Conservation (phyloP, 2,329 filamentous ascomycete genomes). For the Penicillium janthinellum region DNA sequence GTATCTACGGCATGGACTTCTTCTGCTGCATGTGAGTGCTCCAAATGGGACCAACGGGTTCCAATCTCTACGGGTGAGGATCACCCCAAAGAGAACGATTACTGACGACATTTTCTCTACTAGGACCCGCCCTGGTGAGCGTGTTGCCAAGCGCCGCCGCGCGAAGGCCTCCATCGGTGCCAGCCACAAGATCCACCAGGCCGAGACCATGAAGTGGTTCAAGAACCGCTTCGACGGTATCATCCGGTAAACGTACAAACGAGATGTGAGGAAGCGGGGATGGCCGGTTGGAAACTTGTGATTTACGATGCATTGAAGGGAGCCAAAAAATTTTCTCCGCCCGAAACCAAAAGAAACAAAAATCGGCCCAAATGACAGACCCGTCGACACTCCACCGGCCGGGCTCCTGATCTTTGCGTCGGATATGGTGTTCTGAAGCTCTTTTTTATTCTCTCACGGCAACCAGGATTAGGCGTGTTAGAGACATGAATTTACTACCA, state of each 20-base stretch:
- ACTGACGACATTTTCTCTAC: conserved; percentile 26
- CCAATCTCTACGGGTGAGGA: neutral
- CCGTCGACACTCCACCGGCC: conserved; percentile 17
- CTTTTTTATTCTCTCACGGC: conserved; percentile 38
- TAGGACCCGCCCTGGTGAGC: conserved; percentile 94
- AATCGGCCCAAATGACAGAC: conserved; percentile 23
- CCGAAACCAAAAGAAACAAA: conserved; percentile 28
- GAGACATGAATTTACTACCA: conserved; percentile 42
- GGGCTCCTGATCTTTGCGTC: conserved; percentile 30
- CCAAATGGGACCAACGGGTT: too few species aligned
- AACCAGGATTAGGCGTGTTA: conserved; percentile 45
- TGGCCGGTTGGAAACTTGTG: conserved; percentile 33
- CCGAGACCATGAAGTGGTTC: conserved; percentile 98
- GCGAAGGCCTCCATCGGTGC: conserved; percentile 83
- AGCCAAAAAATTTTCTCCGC: conserved; percentile 27
- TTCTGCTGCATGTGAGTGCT: conserved; percentile 94
- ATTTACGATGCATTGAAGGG: conserved; percentile 38
- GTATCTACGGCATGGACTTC: conserved; percentile 99
- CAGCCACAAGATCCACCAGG: conserved; percentile 88
- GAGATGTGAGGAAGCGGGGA: conserved; percentile 28
- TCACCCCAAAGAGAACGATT: conserved; percentile 17
- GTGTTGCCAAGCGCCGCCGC: conserved; percentile 92
- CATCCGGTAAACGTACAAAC: conserved; percentile 74
- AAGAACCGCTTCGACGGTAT: conserved; percentile 96
- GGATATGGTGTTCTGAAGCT: conserved; percentile 33